phyloP scores from a whole-genome alignment of 768 basidiomycete species.

The Lentinula lateritia region DNA sequence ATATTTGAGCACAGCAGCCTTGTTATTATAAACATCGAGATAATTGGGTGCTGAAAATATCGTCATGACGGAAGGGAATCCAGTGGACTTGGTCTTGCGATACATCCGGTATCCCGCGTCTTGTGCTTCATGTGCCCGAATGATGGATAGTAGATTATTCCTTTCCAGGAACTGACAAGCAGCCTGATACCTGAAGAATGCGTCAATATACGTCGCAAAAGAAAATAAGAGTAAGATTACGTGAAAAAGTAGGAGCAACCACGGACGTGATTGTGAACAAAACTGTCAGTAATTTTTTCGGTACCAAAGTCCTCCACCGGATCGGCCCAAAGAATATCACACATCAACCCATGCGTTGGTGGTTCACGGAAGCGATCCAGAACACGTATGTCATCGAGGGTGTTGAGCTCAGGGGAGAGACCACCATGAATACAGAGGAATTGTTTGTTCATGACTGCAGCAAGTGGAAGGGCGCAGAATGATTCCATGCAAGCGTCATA shows the following conservation, averaged over 20 bases:
- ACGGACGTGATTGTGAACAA: conserved; percentile 93
- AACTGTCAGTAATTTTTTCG: conserved; percentile 87
- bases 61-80: conserved; percentile 99
- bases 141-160: conserved; percentile 94
- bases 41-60: conserved; percentile 99
- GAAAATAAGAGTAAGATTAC: conserved; percentile 19
- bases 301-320: conserved; percentile 96
- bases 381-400: conserved; percentile 91
- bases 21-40: conserved; percentile 98
- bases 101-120: conserved; percentile 99
- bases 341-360: conserved; percentile 96
- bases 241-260: conserved; percentile 95
- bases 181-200: conserved; percentile 72
- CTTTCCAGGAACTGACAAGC: conserved; percentile 97
- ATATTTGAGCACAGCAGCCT: conserved; percentile 97
- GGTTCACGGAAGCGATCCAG: conserved; percentile 98
- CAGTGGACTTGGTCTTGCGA: conserved; percentile 95
- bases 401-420: conserved; percentile 90
- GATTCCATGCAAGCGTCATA: conserved; percentile 99
- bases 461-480: conserved; percentile 91
- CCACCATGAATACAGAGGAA: conserved; percentile 99
- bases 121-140: conserved; percentile 97
- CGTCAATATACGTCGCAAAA: conserved; percentile 8
- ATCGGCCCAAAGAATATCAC: conserved; percentile 98
- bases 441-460: conserved; percentile 99